phyloP scores from a whole-genome alignment of 2,329 filamentous ascomycete genomes.

The Phaeoacremonium minimum region DNA sequence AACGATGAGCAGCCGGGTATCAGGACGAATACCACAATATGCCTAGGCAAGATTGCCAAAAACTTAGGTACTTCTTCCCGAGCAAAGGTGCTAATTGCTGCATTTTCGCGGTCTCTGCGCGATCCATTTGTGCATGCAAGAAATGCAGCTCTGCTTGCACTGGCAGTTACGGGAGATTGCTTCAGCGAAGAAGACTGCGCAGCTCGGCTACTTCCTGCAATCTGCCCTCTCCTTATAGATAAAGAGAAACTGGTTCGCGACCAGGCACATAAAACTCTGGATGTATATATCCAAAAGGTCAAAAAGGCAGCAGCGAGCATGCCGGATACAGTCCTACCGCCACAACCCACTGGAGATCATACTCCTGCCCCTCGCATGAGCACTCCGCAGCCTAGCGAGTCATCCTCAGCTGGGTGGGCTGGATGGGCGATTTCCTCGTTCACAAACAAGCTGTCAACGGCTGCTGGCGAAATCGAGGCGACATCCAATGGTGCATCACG shows the following conservation, averaged over 20 bases:
- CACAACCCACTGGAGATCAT: slow-evolving; percentile 46
- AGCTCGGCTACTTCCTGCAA: slow-evolving; percentile 71
- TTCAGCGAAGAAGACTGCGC: slow-evolving; percentile 92
- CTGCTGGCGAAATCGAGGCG: slow-evolving; percentile 79
- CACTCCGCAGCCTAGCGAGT: slow-evolving; percentile 61
- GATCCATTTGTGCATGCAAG: slow-evolving; percentile 95
- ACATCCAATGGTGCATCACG: slow-evolving; percentile 39
- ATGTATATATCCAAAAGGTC: slow-evolving; percentile 78
- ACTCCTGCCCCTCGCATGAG: slow-evolving; percentile 67
- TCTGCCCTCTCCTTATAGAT: slow-evolving; percentile 83
- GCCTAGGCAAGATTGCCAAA: slow-evolving; percentile 91
- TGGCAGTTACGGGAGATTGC: slow-evolving; percentile 78
- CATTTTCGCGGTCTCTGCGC: slow-evolving; percentile 81
- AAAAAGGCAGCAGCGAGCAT: slow-evolving; percentile 73
- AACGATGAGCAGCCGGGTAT: slow-evolving; percentile 98
- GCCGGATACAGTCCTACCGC: slow-evolving; percentile 75
- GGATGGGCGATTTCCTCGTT: slow-evolving; percentile 99
- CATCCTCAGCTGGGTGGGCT: slow-evolving; percentile 70
- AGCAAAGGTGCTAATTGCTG: slow-evolving; percentile 86
- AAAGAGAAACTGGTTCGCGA: slow-evolving; percentile 94
- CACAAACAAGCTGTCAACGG: slow-evolving; percentile 84
- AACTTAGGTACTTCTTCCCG: slow-evolving; percentile 75
- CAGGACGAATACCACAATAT: slow-evolving; percentile 96
- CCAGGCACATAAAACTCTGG: slow-evolving; percentile 84
- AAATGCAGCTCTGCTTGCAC: slow-evolving; percentile 81